phyloP scores from a whole-genome alignment of 2,329 filamentous ascomycete species.

The Curvularia lunata region DNA sequence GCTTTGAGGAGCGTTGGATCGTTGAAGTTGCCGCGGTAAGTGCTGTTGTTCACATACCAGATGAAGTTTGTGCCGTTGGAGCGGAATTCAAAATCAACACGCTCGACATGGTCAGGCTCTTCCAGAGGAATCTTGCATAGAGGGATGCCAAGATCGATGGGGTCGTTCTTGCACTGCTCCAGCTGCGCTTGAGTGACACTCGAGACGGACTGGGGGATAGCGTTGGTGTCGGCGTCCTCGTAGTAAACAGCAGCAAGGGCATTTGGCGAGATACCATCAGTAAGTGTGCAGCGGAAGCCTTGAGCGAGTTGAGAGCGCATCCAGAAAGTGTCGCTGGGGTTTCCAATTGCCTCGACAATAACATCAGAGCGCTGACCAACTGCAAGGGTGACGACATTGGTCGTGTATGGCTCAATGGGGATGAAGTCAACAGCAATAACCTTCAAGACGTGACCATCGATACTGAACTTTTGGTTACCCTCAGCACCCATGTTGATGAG shows the following conservation, averaged over 20 bases:
- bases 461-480: conserved; percentile 49
- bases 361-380: conserved; percentile 50
- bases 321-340: conserved; percentile 42
- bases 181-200: conserved; percentile 28
- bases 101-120: conserved; percentile 27
- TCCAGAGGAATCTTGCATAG: conserved; percentile 34
- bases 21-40: conserved; percentile 39
- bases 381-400: conserved; percentile 48
- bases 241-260: conserved; percentile 68
- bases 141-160: conserved; percentile 16
- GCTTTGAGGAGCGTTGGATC: conserved; percentile 26
- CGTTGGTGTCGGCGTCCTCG: conserved; percentile 59
- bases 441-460: conserved; percentile 52
- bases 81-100: conserved; percentile 29
- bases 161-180: conserved; percentile 27
- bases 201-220: conserved; percentile 55
- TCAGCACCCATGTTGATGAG: conserved; percentile 52
- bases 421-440: conserved; percentile 53
- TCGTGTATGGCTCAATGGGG: conserved; percentile 49
- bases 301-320: conserved; percentile 45
- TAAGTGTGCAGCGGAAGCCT: conserved; percentile 24
- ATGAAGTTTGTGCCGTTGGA: conserved; percentile 37
- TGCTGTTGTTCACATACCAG: conserved; percentile 33
- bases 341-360: conserved; percentile 41
- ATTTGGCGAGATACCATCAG: conserved; percentile 25